phyloP scores from a whole-genome alignment of 768 basidiomycete genomes.

The Zangia roseola region DNA sequence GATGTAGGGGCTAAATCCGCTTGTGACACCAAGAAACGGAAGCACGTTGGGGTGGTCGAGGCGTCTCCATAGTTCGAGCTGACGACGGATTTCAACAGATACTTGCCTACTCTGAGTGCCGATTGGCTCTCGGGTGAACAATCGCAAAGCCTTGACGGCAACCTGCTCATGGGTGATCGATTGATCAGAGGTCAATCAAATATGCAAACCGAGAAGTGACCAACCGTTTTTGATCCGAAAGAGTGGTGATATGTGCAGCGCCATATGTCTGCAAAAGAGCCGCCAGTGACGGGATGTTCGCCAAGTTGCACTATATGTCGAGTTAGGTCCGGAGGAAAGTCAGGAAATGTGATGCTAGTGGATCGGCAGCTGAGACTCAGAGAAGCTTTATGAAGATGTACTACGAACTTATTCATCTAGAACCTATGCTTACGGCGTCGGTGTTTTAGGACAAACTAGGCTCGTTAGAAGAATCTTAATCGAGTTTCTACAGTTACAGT shows the following conservation, averaged over 20 bases:
- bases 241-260: not conserved
- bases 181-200: not conserved
- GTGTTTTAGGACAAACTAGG: too few species aligned
- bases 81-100: constrained; percentile 5
- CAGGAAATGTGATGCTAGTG: constrained; percentile 10
- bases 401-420: constrained; percentile 4
- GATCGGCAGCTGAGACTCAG: not conserved
- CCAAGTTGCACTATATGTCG: constrained; percentile 3
- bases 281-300: constrained; percentile 1
- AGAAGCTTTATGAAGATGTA: not conserved
- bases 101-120: not conserved
- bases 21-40: constrained; percentile 17
- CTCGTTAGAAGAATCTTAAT: too few species aligned
- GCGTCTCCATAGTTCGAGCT: constrained; percentile 16
- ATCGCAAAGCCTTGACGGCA: constrained; percentile 5
- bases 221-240: not conserved
- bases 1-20: constrained; percentile 5
- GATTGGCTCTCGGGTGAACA: not conserved
- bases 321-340: constrained; percentile 14
- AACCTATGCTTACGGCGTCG: too few species aligned
- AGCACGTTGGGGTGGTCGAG: constrained; percentile 17
- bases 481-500: too few species aligned
- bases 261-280: constrained; percentile 12
- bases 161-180: constrained; percentile 2
- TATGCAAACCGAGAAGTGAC: not conserved